A percentile compares a stretch with the other conserved stretches of the same genome.
Evolutionary conservation across 495 filamentous ascomycete species (phyloP).

Genomic region (Aspergillus taichungensis): DNA sequence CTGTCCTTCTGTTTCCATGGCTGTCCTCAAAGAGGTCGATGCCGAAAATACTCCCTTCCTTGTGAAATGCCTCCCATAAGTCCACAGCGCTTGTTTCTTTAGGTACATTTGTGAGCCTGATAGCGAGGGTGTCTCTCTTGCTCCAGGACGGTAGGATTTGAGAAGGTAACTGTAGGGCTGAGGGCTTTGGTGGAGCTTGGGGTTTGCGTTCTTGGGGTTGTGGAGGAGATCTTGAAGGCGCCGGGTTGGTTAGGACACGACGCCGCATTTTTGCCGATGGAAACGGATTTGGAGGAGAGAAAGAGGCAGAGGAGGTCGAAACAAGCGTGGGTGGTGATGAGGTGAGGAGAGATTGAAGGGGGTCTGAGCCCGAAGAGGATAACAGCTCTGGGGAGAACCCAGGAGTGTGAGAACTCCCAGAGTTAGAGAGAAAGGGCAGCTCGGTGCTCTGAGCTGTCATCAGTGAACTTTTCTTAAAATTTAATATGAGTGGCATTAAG

Average conservation of each 20-base stretch:
- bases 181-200: background rate
- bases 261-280: too few species aligned
- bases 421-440: too few species aligned
- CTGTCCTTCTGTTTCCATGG: constrained; percentile 16
- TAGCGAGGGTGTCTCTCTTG: constrained; percentile 27
- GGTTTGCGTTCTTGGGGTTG: background rate
- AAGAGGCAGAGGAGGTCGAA: background rate
- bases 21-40: constrained; percentile 38
- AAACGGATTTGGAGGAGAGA: background rate
- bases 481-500: too few species aligned
- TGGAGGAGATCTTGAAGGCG: too few species aligned
- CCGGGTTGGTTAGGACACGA: too few species aligned
- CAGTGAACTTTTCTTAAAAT: too few species aligned
- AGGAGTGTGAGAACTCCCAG: too few species aligned
- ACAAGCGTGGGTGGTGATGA: background rate
- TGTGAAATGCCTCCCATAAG: constrained; percentile 31
- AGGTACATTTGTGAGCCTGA: constrained; percentile 29
- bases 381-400: background rate
- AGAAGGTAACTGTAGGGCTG: background rate
- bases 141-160: constrained; percentile 25
- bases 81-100: constrained; percentile 19
- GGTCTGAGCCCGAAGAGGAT: background rate
- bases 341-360: background rate
- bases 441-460: too few species aligned
- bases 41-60: constrained; percentile 30